Base-by-base conservation (phyloP, 2,329 filamentous ascomycete species). In the Periconia digitata region DNA sequence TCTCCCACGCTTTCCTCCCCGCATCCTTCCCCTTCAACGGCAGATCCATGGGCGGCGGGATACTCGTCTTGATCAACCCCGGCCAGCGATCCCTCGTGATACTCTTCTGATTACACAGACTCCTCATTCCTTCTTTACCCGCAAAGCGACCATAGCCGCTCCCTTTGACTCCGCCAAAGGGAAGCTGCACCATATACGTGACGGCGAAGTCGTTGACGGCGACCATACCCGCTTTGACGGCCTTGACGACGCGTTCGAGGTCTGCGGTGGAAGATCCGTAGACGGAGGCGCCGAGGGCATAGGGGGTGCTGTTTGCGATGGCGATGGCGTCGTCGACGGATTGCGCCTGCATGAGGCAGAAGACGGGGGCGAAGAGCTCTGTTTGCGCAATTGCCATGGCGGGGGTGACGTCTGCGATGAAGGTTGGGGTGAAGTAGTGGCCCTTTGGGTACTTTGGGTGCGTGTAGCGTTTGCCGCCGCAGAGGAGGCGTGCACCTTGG, bases 141-240 rank as follows among this genome's bases (percentile, higher is more conserved):
- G 90, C 92, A 72, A 99, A 99, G 2, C 92, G 81, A 1, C 94
- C 94, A 69, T 97, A 97, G 0, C 77, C 94, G 20, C 89, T 95
- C 1, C 91, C 92, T 49, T 83, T 85, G n/a, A 89, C 85, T 45
- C 92, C 94, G 32, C 94, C 94, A 72, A 99, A 99, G 0, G 94
- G 94, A 34, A 99, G 75, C 72, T 96, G 91, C 7, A 95, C 92
- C 44, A 92, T 90, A 67, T 99, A 99, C 71, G 85, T 96, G 22
- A 85, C 87, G 17, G 86, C 94, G 65, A 99, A 99, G 74, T 99
- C 94, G 69, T 99, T 99, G 59, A 99, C 83, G 20, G 90, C 85
- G 0, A 97, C 89, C 88, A 96, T 96, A 38, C 94, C 94, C 0
- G 88, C 85, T 53, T 86, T 83, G 43, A 96, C 79, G 20, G 84